Evolutionary conservation across 148 eudicot genomes (phyloP).

Genomic region (Gaultheria prostrata): DNA sequence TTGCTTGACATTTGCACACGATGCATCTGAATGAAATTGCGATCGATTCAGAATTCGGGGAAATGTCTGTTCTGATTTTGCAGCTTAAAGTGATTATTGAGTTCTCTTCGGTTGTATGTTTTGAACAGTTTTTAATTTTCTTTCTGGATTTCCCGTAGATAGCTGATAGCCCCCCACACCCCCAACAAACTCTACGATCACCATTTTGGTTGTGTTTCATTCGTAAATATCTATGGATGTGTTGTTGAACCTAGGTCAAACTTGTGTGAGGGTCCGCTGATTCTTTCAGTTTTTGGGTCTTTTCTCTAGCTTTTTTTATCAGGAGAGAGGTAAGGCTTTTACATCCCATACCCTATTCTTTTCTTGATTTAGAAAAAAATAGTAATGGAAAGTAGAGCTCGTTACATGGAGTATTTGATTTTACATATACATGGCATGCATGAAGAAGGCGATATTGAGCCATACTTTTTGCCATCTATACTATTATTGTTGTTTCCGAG

Average conservation of each 20-base stretch:
- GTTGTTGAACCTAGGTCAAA: neutral
- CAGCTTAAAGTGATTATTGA: neutral
- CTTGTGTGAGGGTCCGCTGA: neutral
- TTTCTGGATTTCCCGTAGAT: neutral
- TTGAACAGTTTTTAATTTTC: neutral
- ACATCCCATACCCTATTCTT: neutral
- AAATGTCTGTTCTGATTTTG: neutral
- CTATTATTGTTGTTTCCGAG: neutral
- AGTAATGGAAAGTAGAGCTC: neutral
- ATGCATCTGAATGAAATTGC: constrained; percentile 4
- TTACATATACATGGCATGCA: neutral
- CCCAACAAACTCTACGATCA: neutral
- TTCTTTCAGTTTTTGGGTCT: neutral
- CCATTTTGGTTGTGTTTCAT: neutral
- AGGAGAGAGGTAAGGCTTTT: neutral
- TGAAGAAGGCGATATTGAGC: neutral
- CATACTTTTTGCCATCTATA: neutral
- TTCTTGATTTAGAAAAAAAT: neutral
- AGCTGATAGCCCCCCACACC: neutral
- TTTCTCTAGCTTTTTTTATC: neutral
- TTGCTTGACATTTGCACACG: neutral
- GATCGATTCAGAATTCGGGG: neutral
- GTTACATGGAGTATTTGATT: neutral
- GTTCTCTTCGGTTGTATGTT: neutral
- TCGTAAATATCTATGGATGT: neutral